These are phyloP conservation scores for Trichocladium antarcticum DNA, from an alignment of 495 filamentous ascomycete genomes.

Conservation along the genomic window DNA sequence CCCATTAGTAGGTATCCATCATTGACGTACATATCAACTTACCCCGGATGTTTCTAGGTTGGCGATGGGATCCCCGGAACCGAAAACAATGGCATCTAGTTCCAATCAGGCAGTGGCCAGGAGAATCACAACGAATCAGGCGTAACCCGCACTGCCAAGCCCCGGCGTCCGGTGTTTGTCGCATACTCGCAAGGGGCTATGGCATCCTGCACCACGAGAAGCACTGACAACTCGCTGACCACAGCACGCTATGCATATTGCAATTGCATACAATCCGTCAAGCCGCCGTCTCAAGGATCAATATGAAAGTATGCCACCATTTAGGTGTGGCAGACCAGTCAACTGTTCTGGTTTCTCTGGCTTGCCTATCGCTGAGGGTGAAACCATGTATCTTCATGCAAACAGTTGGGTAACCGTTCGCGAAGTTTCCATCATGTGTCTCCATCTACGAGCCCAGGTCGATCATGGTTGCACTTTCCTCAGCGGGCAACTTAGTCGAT, in stretches of 20 bases:
- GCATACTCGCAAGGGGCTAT: background rate
- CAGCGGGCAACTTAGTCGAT: too few species aligned
- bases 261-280: too few species aligned
- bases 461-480: too few species aligned
- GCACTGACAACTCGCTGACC: too few species aligned
- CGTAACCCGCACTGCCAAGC: background rate
- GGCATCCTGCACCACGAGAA: slow-evolving; percentile 3
- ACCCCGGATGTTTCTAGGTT: background rate
- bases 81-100: background rate
- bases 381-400: background rate
- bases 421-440: background rate
- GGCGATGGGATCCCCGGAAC: background rate
- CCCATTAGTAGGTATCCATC: too few species aligned
- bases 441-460: too few species aligned
- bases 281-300: background rate
- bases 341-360: too few species aligned
- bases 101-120: background rate
- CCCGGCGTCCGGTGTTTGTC: background rate
- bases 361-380: too few species aligned
- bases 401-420: background rate
- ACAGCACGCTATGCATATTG: too few species aligned
- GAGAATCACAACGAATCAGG: background rate
- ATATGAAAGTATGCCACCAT: background rate
- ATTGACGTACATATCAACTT: background rate
- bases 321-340: background rate